Percentiles rank a stretch among this genome's conserved stretches.
Conservation (phyloP, 306 rosid genomes). For the Cucurbita ficifolia region DNA sequence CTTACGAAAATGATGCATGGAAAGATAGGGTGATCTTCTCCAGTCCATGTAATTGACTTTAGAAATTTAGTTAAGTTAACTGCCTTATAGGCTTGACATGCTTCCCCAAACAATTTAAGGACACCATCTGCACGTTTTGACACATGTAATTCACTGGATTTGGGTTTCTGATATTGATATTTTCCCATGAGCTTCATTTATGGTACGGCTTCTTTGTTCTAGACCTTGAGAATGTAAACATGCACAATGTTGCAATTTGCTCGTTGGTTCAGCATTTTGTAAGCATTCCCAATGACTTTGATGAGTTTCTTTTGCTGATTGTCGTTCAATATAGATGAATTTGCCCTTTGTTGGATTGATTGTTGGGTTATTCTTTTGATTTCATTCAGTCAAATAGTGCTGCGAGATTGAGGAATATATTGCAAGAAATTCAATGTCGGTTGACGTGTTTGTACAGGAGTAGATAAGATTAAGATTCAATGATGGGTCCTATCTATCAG, state of each 20-base stretch:
- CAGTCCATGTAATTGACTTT: background rate
- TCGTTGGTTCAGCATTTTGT: background rate
- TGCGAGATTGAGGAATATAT: background rate
- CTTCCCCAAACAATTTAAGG: background rate
- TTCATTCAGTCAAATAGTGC: background rate
- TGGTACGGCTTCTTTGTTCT: background rate
- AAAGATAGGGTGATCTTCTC: background rate
- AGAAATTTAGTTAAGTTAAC: background rate
- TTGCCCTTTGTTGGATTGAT: background rate
- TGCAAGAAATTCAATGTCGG: background rate
- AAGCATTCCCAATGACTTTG: background rate
- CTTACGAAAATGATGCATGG: background rate
- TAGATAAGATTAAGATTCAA: background rate
- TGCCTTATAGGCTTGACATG: background rate
- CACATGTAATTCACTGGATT: background rate
- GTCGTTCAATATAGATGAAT: background rate
- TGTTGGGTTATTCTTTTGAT: background rate
- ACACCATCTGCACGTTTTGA: background rate
- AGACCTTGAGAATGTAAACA: slow-evolving; percentile 1
- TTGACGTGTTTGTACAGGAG: background rate
- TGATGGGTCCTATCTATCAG: background rate
- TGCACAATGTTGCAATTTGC: background rate
- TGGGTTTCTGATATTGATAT: background rate
- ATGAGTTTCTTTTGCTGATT: background rate
- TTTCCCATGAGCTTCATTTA: background rate